Base-by-base conservation (phyloP, 2,329 filamentous ascomycete genomes). In the Didymella lethalis region DNA sequence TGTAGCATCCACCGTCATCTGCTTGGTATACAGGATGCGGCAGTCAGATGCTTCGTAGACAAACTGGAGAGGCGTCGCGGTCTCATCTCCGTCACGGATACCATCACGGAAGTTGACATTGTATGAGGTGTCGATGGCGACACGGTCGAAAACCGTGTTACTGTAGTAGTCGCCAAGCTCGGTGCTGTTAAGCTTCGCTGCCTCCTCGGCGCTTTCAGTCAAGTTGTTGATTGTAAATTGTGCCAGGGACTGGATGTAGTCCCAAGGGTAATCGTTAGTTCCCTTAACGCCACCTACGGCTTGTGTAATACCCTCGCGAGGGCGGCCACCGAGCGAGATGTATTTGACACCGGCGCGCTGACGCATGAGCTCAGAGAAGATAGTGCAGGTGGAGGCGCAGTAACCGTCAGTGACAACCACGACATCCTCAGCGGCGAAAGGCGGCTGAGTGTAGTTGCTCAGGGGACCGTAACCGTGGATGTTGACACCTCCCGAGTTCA, bases 241-340 rank as follows among this genome's bases (percentile, higher is more conserved):
- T 2, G 62, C 67, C 7, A 70, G 49, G 23, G 54, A 53, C 48
- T 76, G 73, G 49, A 78, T 75, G 59, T 71, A 74, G 23, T 50
- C 51, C 72, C 71, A 76, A 0, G 67, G 65, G 20, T 54, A 64
- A 56, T 75, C 68, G 62, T 83, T 79, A 0, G 78, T 77, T 31
- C 88, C 88, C 66, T 88, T 87, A 47, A 86, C 83, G n/a, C 88
- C 88, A n/a, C 88, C 87, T 18, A 89, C 78, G 34, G 76, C 76
- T 61, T 78, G 76, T 0, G 88, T 90, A 0, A 83, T 82, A 3
- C 76, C 78, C 0, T 79, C 66, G 11, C 77, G 75, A 0, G 88
- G 84, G 1, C 85, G 83, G 1, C 89, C 89, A 10, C 89, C 88
- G 25, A 88, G 78, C 1, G 81, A 80, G 45, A 89, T 80, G 34